Evolutionary conservation across 805 yeast species (phyloP), one percentile per base, ranked within the genome.

Genomic region (Teunomyces cretensis): DNA sequence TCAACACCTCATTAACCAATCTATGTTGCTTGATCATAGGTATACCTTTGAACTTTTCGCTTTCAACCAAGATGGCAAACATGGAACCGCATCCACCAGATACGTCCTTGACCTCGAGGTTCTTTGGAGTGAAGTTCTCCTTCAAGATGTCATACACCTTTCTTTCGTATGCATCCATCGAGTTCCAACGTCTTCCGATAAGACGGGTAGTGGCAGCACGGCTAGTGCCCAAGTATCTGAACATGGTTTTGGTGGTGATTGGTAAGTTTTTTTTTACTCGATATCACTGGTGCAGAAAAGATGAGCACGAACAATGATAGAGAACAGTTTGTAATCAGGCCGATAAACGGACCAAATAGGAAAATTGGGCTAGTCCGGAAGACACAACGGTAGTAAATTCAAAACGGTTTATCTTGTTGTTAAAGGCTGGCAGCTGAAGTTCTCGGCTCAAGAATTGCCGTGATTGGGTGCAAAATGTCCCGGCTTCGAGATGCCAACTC

Each of bases 61-160:
- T 83, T 38, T 83, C 86, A 13, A 94, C 79, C 47, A 75, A 70
- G 41, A 94, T 92, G 39, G 96, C 89, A 68, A 89, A 94, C 99
- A 94, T 94, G 6, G 97, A 90, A 1, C 99, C 99, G 67, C 99
- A 94, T 0, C 99, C 99, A 14, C 74, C 98, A 22, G 94, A 84
- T 7, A 92, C 82, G 61, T 92, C 98, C 51, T 75, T 72, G 6
- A 92, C 97, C 22, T 75, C 73, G 38, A 91, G 68, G 30, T 65
- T 66, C 26, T 67, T 62, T 1, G 99, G 97, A 6, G 70, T 53
- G 39, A 92, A 78, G 44, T 75, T 75, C 17, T 71, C 63, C 9
- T 72, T 56, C 32, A 90, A 69, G 45, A 80, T 80, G 19, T 74
- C 67, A 57, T 70, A 83, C 19, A 90, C 78, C 60, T 83, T 74